These are phyloP conservation scores for Gamsiella multidivaricata DNA, from an alignment of 192 early-diverging fungal species.

Conservation along the genomic window DNA sequence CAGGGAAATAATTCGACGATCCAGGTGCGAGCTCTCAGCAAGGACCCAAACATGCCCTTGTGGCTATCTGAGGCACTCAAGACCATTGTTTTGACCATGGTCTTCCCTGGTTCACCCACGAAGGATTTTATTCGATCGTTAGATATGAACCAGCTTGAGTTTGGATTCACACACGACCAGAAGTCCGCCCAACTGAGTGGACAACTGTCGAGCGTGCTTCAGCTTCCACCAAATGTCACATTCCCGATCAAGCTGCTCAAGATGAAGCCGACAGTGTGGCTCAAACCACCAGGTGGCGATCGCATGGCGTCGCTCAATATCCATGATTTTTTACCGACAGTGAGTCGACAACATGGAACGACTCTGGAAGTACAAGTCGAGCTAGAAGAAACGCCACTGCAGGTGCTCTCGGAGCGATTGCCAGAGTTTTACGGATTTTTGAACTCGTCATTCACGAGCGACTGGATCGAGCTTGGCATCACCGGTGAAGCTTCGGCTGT, in stretches of 20 bases:
- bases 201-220: constrained; percentile 25
- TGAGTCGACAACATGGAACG: constrained; percentile 27
- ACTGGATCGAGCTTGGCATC: constrained; percentile 40
- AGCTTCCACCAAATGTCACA: constrained; percentile 48
- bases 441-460: constrained; percentile 31
- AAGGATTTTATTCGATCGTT: constrained; percentile 40
- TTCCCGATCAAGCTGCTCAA: constrained; percentile 46
- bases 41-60: constrained; percentile 24
- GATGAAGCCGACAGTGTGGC: constrained; percentile 32
- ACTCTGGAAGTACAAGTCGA: constrained; percentile 31
- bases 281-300: constrained; percentile 9
- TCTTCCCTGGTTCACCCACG: constrained; percentile 38
- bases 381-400: constrained; percentile 6
- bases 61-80: constrained; percentile 42
- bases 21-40: constrained; percentile 44
- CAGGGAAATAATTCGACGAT: constrained; percentile 40
- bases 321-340: constrained; percentile 26
- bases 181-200: constrained; percentile 27
- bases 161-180: constrained; percentile 26
- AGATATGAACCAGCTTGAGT: constrained; percentile 30
- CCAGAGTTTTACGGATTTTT: constrained; percentile 39
- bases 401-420: constrained; percentile 3
- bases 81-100: constrained; percentile 38
- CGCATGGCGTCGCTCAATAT: constrained; percentile 30
- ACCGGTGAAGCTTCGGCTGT: constrained; percentile 30